Conservation (phyloP, 2,329 filamentous ascomycete genomes). For the Cercospora sojina region DNA sequence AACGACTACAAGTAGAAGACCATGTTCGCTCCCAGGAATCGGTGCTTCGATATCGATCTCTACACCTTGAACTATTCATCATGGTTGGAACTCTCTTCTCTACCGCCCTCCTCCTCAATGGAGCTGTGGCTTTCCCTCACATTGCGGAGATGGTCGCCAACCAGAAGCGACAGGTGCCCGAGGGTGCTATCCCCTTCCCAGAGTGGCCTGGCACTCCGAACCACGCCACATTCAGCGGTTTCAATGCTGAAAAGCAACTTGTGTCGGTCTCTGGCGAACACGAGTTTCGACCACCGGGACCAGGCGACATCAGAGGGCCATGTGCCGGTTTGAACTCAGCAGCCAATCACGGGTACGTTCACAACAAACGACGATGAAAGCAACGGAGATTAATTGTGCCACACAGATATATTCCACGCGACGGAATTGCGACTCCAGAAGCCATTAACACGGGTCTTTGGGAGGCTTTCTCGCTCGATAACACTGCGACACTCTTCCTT, state of each 20-base stretch:
- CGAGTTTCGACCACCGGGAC: slow-evolving; percentile 25
- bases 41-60: not conserved
- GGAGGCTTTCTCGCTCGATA: slow-evolving; percentile 24
- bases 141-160: slow-evolving; percentile 29
- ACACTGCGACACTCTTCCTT: slow-evolving; percentile 29
- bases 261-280: slow-evolving; percentile 32
- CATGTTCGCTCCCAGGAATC: not conserved
- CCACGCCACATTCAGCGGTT: slow-evolving; percentile 28
- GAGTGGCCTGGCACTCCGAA: slow-evolving; percentile 26
- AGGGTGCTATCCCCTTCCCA: slow-evolving; percentile 24
- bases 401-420: slow-evolving; percentile 23
- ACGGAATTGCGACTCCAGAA: slow-evolving; percentile 24
- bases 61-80: not conserved
- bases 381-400: not conserved
- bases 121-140: slow-evolving; percentile 26
- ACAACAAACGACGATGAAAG: not conserved
- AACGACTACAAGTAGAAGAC: not conserved
- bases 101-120: slow-evolving; percentile 22
- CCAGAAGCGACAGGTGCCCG: slow-evolving; percentile 17
- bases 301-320: slow-evolving; percentile 32
- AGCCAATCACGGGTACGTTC: slow-evolving; percentile 32
- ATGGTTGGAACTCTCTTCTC: slow-evolving; percentile 12
- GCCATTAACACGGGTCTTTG: slow-evolving; percentile 28
- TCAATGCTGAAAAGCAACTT: slow-evolving; percentile 32
- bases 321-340: slow-evolving; percentile 28